Percentiles rank a stretch among this genome's conserved stretches.
These are phyloP conservation scores for Dioscorea alata DNA, from an alignment of 106 monocot species.

Conservation along the genomic window DNA sequence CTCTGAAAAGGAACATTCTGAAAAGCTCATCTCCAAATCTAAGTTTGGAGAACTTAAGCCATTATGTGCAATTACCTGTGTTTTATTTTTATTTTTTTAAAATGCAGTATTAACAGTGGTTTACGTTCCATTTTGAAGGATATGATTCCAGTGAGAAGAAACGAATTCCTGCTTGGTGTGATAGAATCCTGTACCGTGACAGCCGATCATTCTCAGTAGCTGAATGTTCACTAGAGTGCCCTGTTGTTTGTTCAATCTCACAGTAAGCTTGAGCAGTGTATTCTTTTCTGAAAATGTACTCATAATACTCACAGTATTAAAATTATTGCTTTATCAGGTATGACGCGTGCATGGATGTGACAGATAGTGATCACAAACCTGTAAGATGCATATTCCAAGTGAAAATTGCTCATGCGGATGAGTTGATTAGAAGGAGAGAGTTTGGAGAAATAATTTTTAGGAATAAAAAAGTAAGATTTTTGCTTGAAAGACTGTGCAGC, in stretches of 20 bases:
- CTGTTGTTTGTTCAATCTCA: constrained; percentile 40
- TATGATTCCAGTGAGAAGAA: constrained; percentile 68
- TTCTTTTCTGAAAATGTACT: neutral
- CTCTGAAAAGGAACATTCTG: too few species aligned
- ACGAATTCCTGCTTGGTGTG: constrained; percentile 72
- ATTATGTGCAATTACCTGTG: too few species aligned
- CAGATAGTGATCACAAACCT: constrained; percentile 67
- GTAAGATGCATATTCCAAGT: constrained; percentile 52
- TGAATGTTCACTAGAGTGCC: constrained; percentile 47
- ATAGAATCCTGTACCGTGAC: constrained; percentile 65
- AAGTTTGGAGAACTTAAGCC: too few species aligned
- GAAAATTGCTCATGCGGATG: constrained; percentile 45
- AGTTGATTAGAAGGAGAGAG: constrained; percentile 26
- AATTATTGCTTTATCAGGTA: constrained; percentile 23
- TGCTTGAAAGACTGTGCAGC: constrained; percentile 22
- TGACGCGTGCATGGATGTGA: constrained; percentile 59
- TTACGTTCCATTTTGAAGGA: constrained; percentile 14
- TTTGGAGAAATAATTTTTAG: constrained; percentile 29
- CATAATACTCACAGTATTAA: too few species aligned
- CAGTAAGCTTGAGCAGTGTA: constrained; percentile 23
- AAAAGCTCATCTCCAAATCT: too few species aligned
- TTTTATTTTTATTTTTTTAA: too few species aligned
- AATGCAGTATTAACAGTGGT: too few species aligned
- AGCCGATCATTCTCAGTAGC: constrained; percentile 29
- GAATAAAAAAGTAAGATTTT: constrained; percentile 28